Evolutionary conservation across 2,329 filamentous ascomycete genomes (phyloP).

Genomic region (Calonectria hawksworthii): DNA sequence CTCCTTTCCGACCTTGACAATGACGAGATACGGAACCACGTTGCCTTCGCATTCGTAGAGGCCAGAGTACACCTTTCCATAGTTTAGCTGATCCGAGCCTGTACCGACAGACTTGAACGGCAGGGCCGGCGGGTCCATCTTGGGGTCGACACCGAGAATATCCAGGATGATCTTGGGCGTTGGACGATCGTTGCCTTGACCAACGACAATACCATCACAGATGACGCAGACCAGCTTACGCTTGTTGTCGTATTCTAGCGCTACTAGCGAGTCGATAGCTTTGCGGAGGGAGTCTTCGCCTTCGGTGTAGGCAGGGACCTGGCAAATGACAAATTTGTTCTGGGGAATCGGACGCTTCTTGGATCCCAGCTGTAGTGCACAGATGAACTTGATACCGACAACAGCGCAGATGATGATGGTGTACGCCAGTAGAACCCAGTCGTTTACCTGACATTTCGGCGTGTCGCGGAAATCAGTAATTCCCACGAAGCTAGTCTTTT

Average conservation of each 20-base stretch:
- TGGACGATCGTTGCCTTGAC: constrained; percentile 94
- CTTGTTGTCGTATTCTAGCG: constrained; percentile 98
- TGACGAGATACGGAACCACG: constrained; percentile 94
- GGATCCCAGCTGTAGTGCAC: constrained; percentile 92
- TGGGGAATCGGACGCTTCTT: constrained; percentile 90
- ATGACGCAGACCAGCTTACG: constrained; percentile 96
- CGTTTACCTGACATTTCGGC: constrained; percentile 86
- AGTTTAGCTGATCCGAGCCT: constrained; percentile 94
- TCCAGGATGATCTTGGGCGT: constrained; percentile 98
- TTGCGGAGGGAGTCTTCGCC: constrained; percentile 95
- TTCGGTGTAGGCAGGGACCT: constrained; percentile 97
- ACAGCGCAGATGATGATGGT: constrained; percentile 86
- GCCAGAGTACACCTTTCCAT: constrained; percentile 97
- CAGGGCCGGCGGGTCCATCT: constrained; percentile 92
- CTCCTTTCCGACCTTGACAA: constrained; percentile 98
- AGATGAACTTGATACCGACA: constrained; percentile 89
- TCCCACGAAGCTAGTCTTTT: constrained; percentile 88
- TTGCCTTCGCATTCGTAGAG: constrained; percentile 98
- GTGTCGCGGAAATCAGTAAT: constrained; percentile 86
- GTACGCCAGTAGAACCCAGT: constrained; percentile 89
- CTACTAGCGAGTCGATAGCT: constrained; percentile 93
- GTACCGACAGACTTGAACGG: constrained; percentile 93
- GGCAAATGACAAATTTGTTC: constrained; percentile 99
- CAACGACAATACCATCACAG: constrained; percentile 97
- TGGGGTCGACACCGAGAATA: constrained; percentile 96